Conservation (phyloP, 129 eudicot genomes). For the Sambucus nigra region DNA sequence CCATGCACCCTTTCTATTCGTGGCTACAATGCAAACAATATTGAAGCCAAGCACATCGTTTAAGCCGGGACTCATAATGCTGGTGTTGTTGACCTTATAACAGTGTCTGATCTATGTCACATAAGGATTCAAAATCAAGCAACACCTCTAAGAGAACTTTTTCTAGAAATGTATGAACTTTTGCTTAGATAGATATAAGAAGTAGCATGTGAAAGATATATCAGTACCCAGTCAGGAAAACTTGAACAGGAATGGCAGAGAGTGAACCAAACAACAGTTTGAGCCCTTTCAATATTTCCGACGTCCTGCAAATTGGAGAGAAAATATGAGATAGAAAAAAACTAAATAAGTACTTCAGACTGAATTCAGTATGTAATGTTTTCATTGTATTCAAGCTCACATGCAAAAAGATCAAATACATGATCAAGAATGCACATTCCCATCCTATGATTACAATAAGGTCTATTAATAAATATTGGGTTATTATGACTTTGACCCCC, state of each 20-base stretch:
- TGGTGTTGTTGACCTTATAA: no score
- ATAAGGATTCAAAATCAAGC: no score
- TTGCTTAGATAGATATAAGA: background rate
- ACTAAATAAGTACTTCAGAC: background rate
- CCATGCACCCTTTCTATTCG: no score
- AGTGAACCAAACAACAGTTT: conserved; percentile 46
- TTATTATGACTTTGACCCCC: no score
- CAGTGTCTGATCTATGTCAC: no score
- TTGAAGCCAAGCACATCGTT: no score
- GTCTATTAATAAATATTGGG: no score
- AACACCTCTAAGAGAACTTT: no score
- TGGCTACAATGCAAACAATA: no score
- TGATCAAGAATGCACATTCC: conserved; percentile 1
- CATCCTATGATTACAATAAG: no score
- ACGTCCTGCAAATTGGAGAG: conserved; percentile 45
- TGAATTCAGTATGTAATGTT: background rate
- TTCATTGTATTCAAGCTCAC: background rate
- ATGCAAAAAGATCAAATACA: background rate
- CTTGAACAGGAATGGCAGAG: conserved; percentile 57
- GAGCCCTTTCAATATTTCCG: conserved; percentile 56
- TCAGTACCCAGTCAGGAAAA: conserved; percentile 64
- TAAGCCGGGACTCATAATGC: no score
- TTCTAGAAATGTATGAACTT: no score
- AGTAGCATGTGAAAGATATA: conserved; percentile 1
- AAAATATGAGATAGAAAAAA: conserved; percentile 1